Evolutionary conservation across 495 filamentous ascomycete species (phyloP).

Genomic region (Daldinia loculata): DNA sequence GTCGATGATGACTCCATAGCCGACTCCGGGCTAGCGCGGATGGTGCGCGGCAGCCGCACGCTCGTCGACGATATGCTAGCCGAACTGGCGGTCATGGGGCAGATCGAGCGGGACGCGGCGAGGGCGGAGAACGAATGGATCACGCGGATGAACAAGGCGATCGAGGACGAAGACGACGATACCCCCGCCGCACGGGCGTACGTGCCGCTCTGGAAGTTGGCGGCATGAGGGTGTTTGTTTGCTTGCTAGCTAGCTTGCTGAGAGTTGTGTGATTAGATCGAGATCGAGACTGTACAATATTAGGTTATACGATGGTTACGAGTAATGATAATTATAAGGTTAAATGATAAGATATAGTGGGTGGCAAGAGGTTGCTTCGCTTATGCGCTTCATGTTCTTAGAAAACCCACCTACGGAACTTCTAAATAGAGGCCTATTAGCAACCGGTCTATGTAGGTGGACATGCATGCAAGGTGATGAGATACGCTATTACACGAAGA

Average conservation of each 20-base stretch:
- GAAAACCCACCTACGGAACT: not conserved
- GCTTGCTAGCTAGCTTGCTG: not conserved
- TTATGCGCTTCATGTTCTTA: not conserved
- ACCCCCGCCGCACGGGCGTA: conserved; percentile 32
- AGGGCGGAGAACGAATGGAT: conserved; percentile 59
- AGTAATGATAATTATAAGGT: conserved; percentile 6
- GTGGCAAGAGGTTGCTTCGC: not conserved
- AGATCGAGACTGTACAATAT: conserved; percentile 6
- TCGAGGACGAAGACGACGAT: conserved; percentile 44
- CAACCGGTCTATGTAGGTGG: not conserved
- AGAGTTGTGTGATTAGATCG: not conserved
- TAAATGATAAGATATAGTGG: not conserved
- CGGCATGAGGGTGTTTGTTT: conserved; percentile 12
- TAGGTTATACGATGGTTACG: not conserved
- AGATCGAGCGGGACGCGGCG: conserved; percentile 57
- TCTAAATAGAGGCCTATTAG: not conserved
- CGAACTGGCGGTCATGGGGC: conserved; percentile 58
- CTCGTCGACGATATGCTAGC: conserved; percentile 58
- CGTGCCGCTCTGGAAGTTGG: conserved; percentile 44
- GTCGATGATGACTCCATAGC: conserved; percentile 10
- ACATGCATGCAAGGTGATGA: not conserved
- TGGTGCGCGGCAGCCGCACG: conserved; percentile 49
- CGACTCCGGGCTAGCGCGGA: conserved; percentile 49
- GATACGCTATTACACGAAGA: not conserved
- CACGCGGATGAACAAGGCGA: conserved; percentile 51